phyloP scores from a whole-genome alignment of 179 eudicot genomes.

The Camellia oleifera region DNA sequence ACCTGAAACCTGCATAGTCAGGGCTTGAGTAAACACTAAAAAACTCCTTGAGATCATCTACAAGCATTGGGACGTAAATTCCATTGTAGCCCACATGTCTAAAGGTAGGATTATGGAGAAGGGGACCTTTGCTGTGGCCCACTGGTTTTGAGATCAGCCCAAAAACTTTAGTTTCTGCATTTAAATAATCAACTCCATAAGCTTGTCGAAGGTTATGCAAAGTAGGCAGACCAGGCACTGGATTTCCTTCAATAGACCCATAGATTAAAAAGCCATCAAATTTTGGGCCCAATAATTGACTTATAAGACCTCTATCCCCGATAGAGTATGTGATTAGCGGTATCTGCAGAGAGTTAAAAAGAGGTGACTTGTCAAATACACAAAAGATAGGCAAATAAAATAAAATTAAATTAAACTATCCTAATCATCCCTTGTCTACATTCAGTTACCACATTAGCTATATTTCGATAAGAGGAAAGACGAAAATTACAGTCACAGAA shows the following conservation, averaged over 20 bases:
- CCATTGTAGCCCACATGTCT: conserved; percentile 50
- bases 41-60: conserved; percentile 50
- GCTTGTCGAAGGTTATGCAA: conserved; percentile 32
- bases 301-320: conserved; percentile 54
- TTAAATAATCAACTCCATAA: conserved; percentile 33
- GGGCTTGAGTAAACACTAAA: conserved; percentile 41
- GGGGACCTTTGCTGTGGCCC: conserved; percentile 51
- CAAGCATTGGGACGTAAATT: conserved; percentile 53
- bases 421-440: not conserved
- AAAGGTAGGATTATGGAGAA: conserved; percentile 49
- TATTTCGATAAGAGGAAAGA: not conserved
- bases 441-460: not conserved
- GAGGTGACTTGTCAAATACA: not conserved
- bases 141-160: conserved; percentile 58
- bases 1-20: conserved; percentile 62
- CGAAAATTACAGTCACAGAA: not conserved
- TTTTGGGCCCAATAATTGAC: conserved; percentile 43
- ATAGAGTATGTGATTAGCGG: conserved; percentile 43
- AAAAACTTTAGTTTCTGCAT: conserved; percentile 40
- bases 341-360: conserved; percentile 27
- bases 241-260: conserved; percentile 42
- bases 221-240: conserved; percentile 47
- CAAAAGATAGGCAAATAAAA: not conserved
- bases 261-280: conserved; percentile 45
- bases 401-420: not conserved